Evolutionary conservation across 257 asterid genomes (phyloP).

Genomic region (Solanum corneliomulleri): DNA sequence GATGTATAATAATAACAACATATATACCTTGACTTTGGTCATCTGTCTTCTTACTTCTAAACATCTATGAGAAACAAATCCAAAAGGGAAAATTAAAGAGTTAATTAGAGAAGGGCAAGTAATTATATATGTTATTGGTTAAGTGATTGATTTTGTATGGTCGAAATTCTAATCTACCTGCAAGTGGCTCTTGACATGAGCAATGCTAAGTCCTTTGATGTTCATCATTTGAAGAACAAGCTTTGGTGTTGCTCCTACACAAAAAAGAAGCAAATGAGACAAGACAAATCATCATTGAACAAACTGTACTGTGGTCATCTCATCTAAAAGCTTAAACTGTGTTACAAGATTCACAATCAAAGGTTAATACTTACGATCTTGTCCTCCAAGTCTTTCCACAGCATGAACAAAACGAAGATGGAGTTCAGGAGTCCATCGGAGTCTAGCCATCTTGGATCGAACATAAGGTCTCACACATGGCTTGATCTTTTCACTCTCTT

Average conservation of each 20-base stretch:
- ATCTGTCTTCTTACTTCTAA: conserved; percentile 66
- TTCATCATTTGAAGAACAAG: conserved; percentile 69
- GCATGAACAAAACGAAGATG: conserved; percentile 65
- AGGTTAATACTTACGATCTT: conserved; percentile 44
- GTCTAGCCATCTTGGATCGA: conserved; percentile 82
- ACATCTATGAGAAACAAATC: conserved; percentile 40
- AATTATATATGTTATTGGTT: neutral
- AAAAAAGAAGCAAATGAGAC: neutral
- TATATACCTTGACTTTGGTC: conserved; percentile 47
- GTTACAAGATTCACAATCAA: neutral
- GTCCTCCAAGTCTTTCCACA: conserved; percentile 86
- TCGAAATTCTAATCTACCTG: conserved; percentile 27
- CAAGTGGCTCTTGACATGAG: conserved; percentile 95
- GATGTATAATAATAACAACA: neutral
- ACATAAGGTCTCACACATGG: conserved; percentile 61
- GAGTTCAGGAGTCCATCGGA: conserved; percentile 87
- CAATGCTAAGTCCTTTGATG: conserved; percentile 69
- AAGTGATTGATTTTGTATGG: neutral
- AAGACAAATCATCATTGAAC: neutral
- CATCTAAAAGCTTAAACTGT: neutral
- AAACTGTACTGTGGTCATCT: neutral
- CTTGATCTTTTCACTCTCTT: conserved; percentile 37
- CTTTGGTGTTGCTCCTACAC: conserved; percentile 84
- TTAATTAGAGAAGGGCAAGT: neutral
- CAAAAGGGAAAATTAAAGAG: neutral